A percentile compares a stretch with the other conserved stretches of the same genome.
phyloP scores from a whole-genome alignment of 768 basidiomycete genomes.

The Suillus luteus region DNA sequence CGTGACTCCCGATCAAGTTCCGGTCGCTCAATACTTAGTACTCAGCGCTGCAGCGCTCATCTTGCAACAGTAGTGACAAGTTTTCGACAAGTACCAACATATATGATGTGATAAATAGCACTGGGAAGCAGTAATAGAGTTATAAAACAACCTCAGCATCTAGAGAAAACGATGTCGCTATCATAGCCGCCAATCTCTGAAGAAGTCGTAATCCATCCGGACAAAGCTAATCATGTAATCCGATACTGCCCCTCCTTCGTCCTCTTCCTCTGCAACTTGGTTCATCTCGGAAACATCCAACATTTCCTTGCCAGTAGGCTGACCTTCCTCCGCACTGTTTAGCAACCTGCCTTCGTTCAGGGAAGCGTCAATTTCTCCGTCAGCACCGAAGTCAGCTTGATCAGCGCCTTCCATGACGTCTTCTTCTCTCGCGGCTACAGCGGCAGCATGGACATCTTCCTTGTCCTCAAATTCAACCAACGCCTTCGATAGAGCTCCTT shows the following conservation, averaged over 20 bases:
- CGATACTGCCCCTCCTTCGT: slow-evolving; percentile 71
- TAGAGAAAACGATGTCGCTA: slow-evolving; percentile 17
- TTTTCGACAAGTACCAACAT: background rate
- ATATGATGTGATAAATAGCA: slow-evolving; percentile 18
- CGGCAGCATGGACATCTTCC: slow-evolving; percentile 84
- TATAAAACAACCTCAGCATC: background rate
- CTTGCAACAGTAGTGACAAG: background rate
- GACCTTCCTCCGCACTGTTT: slow-evolving; percentile 17
- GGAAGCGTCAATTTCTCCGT: slow-evolving; percentile 29
- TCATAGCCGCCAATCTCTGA: slow-evolving; percentile 69
- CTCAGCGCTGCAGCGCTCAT: too few relatives aligned
- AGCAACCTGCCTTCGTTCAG: slow-evolving; percentile 14
- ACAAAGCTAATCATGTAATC: slow-evolving; percentile 85
- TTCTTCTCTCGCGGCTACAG: slow-evolving; percentile 73
- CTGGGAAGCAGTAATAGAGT: slow-evolving; percentile 14
- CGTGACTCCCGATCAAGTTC: background rate
- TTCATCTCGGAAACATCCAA: slow-evolving; percentile 30
- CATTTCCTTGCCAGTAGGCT: slow-evolving; percentile 30
- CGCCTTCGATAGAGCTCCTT: slow-evolving; percentile 63
- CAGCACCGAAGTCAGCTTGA: slow-evolving; percentile 75
- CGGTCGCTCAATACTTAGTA: background rate
- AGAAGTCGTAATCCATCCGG: slow-evolving; percentile 63
- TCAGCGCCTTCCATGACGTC: slow-evolving; percentile 75
- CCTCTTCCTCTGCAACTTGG: slow-evolving; percentile 40
- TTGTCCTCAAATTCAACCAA: slow-evolving; percentile 86